phyloP scores from a whole-genome alignment of 495 filamentous ascomycete genomes.

The Xylaria longipes region DNA sequence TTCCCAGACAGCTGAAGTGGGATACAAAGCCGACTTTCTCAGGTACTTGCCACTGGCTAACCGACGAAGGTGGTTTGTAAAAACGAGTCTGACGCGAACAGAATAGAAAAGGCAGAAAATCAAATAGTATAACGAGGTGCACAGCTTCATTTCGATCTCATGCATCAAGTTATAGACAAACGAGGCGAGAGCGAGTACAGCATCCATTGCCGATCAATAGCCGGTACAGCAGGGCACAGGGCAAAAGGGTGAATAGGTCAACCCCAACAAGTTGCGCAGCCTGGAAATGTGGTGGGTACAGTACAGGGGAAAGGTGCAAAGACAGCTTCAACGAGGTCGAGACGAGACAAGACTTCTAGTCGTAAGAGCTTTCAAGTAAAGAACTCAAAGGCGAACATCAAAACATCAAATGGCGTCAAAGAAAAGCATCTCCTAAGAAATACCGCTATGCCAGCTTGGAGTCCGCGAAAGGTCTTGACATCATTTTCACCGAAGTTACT shows the following conservation, averaged over 20 bases:
- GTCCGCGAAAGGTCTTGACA: neutral
- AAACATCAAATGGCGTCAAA: neutral
- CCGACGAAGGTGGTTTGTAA: neutral
- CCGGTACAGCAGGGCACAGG: neutral
- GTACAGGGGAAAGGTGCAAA: neutral
- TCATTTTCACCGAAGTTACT: conserved; percentile 10
- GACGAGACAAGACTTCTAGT: conserved; percentile 5
- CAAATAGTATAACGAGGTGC: neutral
- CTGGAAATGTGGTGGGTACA: neutral
- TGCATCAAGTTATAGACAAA: neutral
- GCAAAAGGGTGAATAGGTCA: neutral
- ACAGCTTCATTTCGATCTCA: neutral
- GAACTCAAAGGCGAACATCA: neutral
- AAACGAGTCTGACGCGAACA: neutral
- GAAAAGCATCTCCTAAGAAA: neutral
- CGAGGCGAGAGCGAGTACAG: neutral
- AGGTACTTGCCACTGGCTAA: neutral
- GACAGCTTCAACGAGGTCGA: neutral
- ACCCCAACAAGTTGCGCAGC: neutral
- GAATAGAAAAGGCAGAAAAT: neutral
- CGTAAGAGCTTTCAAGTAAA: neutral
- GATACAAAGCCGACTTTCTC: neutral
- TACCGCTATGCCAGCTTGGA: neutral
- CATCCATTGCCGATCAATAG: neutral
- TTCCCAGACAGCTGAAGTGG: neutral